Evolutionary conservation across 768 basidiomycete genomes (phyloP), one percentile per base, ranked within the genome.

Genomic region (Mycena maculata): DNA sequence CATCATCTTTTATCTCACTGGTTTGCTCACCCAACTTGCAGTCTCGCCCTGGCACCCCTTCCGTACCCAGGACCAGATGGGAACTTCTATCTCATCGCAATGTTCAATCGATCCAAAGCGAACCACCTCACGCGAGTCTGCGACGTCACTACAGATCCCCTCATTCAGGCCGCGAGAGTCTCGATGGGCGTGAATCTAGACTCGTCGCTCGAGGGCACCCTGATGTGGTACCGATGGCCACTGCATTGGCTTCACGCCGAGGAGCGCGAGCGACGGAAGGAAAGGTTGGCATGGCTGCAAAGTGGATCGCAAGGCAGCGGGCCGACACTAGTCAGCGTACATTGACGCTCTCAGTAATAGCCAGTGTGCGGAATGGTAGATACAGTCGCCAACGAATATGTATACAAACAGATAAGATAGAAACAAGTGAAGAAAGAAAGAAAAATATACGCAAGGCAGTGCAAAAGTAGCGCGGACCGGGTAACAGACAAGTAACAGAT

Each of bases 241-340:
- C 50, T 53, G 47, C 47, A 49, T 49, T 49, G 47, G 47, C 47
- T 49, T 27, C 27, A 49, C 25, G 47, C 27, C 57, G 73, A 54
- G 33, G 23, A 58, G 28, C 47, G 57, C 31, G 53, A 67, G 45
- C n/a, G 60, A 36, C 68, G 53, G 70, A 53, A 44, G 62, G 67
- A 5, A 44, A 16, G 18, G 28, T 49, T 49, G 28, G 28, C 48
- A 16, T 28, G 28, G 48, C 7, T 28, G 48, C 48, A 49, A 28
- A 49, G 18, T 28, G 48, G 30, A 30, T 28, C 28, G 16, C 3
- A 28, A 20, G 28, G 20, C 48, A 49, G 28, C 30, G 28, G 4
- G 30, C 28, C 48, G 48, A 49, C 48, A 30, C 48, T 15, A 28
- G 48, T 49, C 28, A 16, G 27, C 28, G 28, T 49, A 13, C 53